A percentile compares a stretch with the other conserved stretches of the same genome.
These are phyloP conservation scores for Clavaria fumosa DNA, from an alignment of 768 basidiomycete genomes.

Conservation along the genomic window DNA sequence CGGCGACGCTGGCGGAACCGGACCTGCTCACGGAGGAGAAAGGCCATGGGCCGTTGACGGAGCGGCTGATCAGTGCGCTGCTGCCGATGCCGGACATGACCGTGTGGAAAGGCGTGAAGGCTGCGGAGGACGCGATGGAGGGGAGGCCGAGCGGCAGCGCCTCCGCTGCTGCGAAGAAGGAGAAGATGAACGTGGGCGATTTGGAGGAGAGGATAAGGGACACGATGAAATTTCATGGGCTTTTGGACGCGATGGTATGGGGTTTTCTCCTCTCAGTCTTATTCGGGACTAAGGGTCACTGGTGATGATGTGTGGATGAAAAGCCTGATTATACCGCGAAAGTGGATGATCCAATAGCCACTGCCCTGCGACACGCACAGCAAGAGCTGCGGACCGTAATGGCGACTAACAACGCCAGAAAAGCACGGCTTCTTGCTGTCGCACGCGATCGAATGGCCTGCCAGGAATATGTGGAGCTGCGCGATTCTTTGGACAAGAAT, in stretches of 20 bases:
- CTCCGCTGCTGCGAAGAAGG: slow-evolving; percentile 57
- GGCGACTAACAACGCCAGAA: slow-evolving; percentile 72
- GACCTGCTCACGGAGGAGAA: slow-evolving; percentile 59
- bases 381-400: slow-evolving; percentile 61
- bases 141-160: slow-evolving; percentile 68
- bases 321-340: slow-evolving; percentile 63
- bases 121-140: slow-evolving; percentile 75
- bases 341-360: slow-evolving; percentile 89
- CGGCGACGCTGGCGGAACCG: slow-evolving; percentile 60
- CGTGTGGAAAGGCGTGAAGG: slow-evolving; percentile 66
- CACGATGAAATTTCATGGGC: slow-evolving; percentile 62
- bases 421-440: slow-evolving; percentile 50
- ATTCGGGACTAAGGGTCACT: slow-evolving; percentile 1
- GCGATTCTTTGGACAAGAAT: slow-evolving; percentile 78
- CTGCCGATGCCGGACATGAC: slow-evolving; percentile 51
- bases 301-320: too few species aligned
- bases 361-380: slow-evolving; percentile 81
- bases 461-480: slow-evolving; percentile 76
- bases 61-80: slow-evolving; percentile 64
- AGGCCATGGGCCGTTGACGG: slow-evolving; percentile 79
- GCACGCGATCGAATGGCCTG: slow-evolving; percentile 82
- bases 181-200: slow-evolving; percentile 66
- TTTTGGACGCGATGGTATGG: slow-evolving; percentile 57
- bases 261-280: background rate
- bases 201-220: slow-evolving; percentile 62